Conservation (phyloP, 306 rosid genomes). For the Quercus gilva region DNA sequence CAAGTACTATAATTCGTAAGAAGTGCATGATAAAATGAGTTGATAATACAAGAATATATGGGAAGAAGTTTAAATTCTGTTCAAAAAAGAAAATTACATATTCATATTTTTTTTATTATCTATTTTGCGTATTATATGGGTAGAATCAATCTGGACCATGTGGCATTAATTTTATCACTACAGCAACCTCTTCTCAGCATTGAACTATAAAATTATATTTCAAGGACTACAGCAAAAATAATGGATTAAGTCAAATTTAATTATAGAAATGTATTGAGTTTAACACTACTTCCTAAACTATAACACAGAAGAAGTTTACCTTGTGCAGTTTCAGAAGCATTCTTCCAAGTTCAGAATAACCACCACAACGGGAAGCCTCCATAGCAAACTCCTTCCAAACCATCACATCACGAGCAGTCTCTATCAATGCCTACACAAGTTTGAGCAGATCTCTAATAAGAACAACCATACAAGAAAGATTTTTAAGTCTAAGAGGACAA, state of each 20-base stretch:
- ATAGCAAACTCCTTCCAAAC: constrained; percentile 90
- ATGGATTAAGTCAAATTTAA: constrained; percentile 5
- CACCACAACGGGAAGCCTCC: constrained; percentile 81
- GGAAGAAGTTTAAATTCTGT: no score
- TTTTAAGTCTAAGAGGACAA: constrained; percentile 8
- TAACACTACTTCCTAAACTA: constrained; percentile 22
- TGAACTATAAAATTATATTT: neutral
- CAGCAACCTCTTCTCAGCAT: neutral
- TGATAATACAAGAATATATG: neutral
- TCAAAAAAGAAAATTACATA: no score
- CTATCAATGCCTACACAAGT: constrained; percentile 69
- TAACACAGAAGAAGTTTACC: constrained; percentile 61
- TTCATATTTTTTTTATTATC: neutral
- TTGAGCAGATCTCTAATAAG: constrained; percentile 23
- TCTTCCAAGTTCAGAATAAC: constrained; percentile 86
- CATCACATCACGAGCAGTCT: constrained; percentile 68
- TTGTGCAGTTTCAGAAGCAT: constrained; percentile 87
- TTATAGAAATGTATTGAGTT: neutral
- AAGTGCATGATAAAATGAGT: neutral
- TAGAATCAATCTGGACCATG: neutral
- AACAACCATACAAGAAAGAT: constrained; percentile 14
- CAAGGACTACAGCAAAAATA: neutral
- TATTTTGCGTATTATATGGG: neutral
- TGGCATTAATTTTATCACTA: neutral
- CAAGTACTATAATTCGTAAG: neutral